Conservation (phyloP, 306 rosid species). For the Begonia masoniana region DNA sequence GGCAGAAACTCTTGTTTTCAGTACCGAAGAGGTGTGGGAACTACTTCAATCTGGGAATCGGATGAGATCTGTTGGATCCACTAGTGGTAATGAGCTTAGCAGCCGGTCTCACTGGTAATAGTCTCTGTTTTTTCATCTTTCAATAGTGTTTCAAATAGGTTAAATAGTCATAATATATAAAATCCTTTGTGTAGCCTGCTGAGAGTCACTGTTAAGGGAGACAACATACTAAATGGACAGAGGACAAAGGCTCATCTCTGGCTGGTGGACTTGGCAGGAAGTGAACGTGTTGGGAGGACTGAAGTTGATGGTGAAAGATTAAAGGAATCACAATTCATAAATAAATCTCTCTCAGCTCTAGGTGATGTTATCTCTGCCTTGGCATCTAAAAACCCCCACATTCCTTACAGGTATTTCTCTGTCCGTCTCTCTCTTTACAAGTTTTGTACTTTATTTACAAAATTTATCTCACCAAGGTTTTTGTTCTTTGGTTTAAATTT, state of each 20-base stretch:
- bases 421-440: constrained; percentile 5
- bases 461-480: constrained; percentile 7
- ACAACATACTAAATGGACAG: constrained; percentile 63
- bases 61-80: constrained; percentile 90
- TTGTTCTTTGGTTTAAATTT: constrained; percentile 15
- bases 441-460: constrained; percentile 3
- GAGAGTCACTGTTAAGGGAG: constrained; percentile 72
- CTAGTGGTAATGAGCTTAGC: constrained; percentile 86
- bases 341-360: constrained; percentile 90
- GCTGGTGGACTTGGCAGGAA: constrained; percentile 98
- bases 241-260: constrained; percentile 84
- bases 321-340: constrained; percentile 92
- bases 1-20: constrained; percentile 56
- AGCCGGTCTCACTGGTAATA: constrained; percentile 94
- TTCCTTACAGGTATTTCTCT: constrained; percentile 72
- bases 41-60: constrained; percentile 68
- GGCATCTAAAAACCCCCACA: constrained; percentile 77
- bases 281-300: constrained; percentile 93
- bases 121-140: background rate
- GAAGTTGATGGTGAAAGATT: constrained; percentile 97
- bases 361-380: constrained; percentile 95
- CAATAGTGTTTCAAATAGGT: too few relatives aligned
- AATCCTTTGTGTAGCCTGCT: constrained; percentile 50
- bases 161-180: too few relatives aligned
- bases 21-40: constrained; percentile 75